These are phyloP conservation scores for Aspergillus nanangensis DNA, from an alignment of 495 filamentous ascomycete species.

Conservation along the genomic window DNA sequence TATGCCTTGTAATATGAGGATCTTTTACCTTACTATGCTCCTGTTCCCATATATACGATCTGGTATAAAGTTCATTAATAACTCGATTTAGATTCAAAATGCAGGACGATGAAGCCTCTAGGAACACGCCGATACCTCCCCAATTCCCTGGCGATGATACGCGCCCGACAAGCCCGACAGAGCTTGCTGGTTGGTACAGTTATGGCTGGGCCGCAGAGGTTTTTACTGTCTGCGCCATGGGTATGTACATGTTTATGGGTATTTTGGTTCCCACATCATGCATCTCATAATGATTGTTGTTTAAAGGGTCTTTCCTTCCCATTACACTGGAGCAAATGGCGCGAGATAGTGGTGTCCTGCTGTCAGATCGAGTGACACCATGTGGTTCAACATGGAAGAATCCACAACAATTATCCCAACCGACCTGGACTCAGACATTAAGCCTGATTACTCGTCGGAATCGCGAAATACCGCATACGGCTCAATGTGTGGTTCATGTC, in stretches of 20 bases:
- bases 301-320: constrained; percentile 86
- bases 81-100: constrained; percentile 14
- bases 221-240: constrained; percentile 86
- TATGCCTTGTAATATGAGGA: too few species aligned
- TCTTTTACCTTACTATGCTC: too few species aligned
- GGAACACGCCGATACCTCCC: constrained; percentile 16
- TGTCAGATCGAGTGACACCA: constrained; percentile 67
- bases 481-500: constrained; percentile 79
- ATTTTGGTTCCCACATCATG: background rate
- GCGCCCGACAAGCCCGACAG: constrained; percentile 77
- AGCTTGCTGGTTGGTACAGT: constrained; percentile 90
- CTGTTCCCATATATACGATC: too few species aligned
- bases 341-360: constrained; percentile 78
- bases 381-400: constrained; percentile 54
- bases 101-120: constrained; percentile 19
- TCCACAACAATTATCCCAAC: constrained; percentile 15
- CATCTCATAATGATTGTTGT: background rate
- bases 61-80: too few species aligned
- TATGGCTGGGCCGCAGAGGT: constrained; percentile 98
- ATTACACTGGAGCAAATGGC: constrained; percentile 92
- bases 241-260: constrained; percentile 38
- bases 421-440: constrained; percentile 3
- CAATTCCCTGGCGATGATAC: constrained; percentile 82
- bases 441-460: constrained; percentile 16
- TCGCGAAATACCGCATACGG: constrained; percentile 22